Percentiles rank a stretch among this genome's conserved stretches.
Evolutionary conservation across 257 asterid genomes (phyloP).

Genomic region (Voacanga thouarsii): DNA sequence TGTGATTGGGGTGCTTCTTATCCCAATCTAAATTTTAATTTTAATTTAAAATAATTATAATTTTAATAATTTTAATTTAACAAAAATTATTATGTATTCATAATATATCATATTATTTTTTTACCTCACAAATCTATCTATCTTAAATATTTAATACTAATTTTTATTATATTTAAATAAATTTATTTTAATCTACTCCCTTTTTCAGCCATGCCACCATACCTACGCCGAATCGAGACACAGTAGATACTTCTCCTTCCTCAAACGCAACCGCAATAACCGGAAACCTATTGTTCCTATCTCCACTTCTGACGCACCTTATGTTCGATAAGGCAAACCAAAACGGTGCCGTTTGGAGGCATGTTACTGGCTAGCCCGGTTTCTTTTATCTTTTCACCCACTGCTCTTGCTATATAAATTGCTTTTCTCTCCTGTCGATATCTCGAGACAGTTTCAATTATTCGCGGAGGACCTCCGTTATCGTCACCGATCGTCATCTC

Average conservation of each 20-base stretch:
- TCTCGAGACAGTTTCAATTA: conserved; percentile 3
- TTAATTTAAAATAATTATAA: too few relatives aligned
- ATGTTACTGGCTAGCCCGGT: neutral
- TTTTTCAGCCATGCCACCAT: neutral
- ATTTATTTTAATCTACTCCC: too few relatives aligned
- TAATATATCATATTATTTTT: too few relatives aligned
- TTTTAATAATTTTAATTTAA: too few relatives aligned
- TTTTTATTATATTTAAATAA: too few relatives aligned
- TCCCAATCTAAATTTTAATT: too few relatives aligned
- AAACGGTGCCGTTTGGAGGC: neutral
- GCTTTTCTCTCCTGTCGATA: neutral
- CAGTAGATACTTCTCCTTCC: conserved; percentile 8
- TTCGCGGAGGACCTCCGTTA: neutral
- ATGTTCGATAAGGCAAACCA: neutral
- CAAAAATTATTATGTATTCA: too few relatives aligned
- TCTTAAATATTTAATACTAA: too few relatives aligned
- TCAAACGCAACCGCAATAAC: conserved; percentile 15
- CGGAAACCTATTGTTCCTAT: conserved; percentile 9
- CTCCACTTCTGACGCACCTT: neutral
- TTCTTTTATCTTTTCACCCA: neutral
- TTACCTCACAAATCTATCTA: too few relatives aligned
- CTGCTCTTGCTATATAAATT: neutral
- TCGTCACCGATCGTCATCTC: neutral
- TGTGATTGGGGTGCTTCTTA: too few relatives aligned
- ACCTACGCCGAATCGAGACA: neutral